A percentile compares a stretch with the other conserved stretches of the same genome.
phyloP scores from a whole-genome alignment of 2,329 filamentous ascomycete species.

The Periconia sp. region DNA sequence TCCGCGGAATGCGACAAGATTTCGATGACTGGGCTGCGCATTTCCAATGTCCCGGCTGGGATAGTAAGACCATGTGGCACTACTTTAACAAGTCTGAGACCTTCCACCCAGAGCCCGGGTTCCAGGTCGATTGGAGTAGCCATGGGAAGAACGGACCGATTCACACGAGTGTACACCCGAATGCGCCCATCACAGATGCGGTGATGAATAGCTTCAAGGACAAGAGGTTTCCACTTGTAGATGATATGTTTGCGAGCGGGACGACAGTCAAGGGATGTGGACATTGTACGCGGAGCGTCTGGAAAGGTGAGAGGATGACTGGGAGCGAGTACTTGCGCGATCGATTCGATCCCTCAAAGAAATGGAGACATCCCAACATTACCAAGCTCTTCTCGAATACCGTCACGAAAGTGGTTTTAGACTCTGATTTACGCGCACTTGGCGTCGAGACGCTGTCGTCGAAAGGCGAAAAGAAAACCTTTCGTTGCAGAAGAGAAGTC shows the following conservation, averaged over 20 bases:
- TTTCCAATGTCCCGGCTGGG: conserved; percentile 1
- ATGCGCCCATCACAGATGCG: conserved; percentile 61
- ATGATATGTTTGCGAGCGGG: conserved; percentile 60
- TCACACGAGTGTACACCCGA: conserved; percentile 57
- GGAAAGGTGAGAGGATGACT: not conserved
- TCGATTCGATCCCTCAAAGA: not conserved
- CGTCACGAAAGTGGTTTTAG: not conserved
- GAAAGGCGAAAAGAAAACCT: not conserved
- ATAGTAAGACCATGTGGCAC: conserved; percentile 2
- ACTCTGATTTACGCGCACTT: not conserved
- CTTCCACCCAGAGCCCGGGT: conserved; percentile 63
- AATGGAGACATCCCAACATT: not conserved
- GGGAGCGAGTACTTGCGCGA: not conserved
- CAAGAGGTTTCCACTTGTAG: conserved; percentile 58
- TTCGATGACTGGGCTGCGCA: conserved; percentile 4
- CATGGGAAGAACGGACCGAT: conserved; percentile 55
- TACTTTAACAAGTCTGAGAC: conserved; percentile 49
- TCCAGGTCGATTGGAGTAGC: conserved; percentile 51
- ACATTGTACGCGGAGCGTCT: conserved; percentile 5
- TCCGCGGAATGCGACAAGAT: conserved; percentile 6
- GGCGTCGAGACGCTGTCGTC: not conserved
- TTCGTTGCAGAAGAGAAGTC: conserved; percentile 6
- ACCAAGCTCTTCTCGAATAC: not conserved
- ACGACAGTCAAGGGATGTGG: conserved; percentile 12
- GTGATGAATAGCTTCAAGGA: conserved; percentile 60